Conservation (phyloP, 2,329 filamentous ascomycete species). For the Botrytis cinerea region DNA sequence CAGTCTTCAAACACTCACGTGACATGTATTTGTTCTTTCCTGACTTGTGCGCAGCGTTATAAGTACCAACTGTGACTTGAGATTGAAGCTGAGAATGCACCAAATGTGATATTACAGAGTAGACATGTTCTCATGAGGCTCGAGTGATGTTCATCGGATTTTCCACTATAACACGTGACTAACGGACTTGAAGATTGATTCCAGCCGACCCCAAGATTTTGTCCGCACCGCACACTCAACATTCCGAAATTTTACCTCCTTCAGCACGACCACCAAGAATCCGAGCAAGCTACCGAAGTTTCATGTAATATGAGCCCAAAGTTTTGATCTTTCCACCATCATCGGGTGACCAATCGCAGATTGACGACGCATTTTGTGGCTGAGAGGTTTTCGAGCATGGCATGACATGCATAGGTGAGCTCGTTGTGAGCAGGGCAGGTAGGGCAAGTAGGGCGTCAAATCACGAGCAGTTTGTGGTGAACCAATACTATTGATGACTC, state of each 20-base stretch:
- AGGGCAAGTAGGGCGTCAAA: slow-evolving; percentile 6
- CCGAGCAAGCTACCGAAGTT: background rate
- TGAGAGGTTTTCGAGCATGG: background rate
- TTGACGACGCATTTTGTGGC: background rate
- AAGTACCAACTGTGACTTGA: background rate
- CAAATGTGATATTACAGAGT: background rate
- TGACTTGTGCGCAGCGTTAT: background rate
- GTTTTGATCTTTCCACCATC: background rate
- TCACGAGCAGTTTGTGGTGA: background rate
- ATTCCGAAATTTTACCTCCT: background rate
- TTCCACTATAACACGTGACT: background rate
- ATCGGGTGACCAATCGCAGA: background rate
- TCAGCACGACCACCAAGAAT: slow-evolving; percentile 1
- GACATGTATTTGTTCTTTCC: fast-evolving
- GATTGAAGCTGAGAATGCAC: background rate
- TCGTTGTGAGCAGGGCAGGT: background rate
- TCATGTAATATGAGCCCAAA: background rate
- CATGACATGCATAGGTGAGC: background rate
- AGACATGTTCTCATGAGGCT: background rate
- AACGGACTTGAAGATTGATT: background rate
- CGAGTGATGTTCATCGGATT: no score
- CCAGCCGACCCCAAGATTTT: background rate
- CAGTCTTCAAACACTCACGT: background rate
- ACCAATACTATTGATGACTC: background rate
- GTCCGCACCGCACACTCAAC: background rate